A percentile compares a stretch with the other conserved stretches of the same genome.
These are phyloP conservation scores for Agaricales sp. DNA, from an alignment of 1,284 basidiomycete genomes.

Conservation along the genomic window DNA sequence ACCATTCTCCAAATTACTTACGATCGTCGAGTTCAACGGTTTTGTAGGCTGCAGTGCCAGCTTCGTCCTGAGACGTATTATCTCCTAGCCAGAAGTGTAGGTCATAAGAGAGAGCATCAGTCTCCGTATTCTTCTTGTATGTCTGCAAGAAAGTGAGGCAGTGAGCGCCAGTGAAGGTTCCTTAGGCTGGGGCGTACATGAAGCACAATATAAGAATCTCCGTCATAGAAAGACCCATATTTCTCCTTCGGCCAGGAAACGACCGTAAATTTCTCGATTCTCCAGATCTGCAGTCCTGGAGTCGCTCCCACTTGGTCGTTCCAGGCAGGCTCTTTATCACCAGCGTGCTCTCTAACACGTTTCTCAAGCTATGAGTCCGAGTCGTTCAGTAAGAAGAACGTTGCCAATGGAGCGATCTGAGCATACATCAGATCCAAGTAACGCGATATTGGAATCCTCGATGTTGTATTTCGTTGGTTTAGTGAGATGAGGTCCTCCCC, in stretches of 20 bases:
- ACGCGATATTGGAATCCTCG: slow-evolving; percentile 49
- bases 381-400: background rate
- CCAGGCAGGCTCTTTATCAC: slow-evolving; percentile 45
- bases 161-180: background rate
- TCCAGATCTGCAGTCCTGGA: slow-evolving; percentile 43
- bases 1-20: slow-evolving; percentile 19
- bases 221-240: slow-evolving; percentile 48
- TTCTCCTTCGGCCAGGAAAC: slow-evolving; percentile 41
- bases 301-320: slow-evolving; percentile 26
- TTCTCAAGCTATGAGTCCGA: slow-evolving; percentile 38
- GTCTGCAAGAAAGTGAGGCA: slow-evolving; percentile 22
- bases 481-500: slow-evolving; percentile 29
- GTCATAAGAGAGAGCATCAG: slow-evolving; percentile 40
- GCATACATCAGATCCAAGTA: slow-evolving; percentile 51
- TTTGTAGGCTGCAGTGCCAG: slow-evolving; percentile 57
- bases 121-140: slow-evolving; percentile 40
- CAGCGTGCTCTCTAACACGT: slow-evolving; percentile 41
- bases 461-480: slow-evolving; percentile 43
- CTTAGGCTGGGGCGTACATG: slow-evolving; percentile 29
- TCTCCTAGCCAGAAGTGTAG: slow-evolving; percentile 59
- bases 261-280: slow-evolving; percentile 47
- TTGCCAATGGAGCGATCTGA: slow-evolving; percentile 2
- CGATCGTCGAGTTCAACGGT: slow-evolving; percentile 60
- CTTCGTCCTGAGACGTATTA: slow-evolving; percentile 52
- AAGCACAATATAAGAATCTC: slow-evolving; percentile 55